Base-by-base conservation (phyloP, 2,329 filamentous ascomycete genomes). In the Penicillium psychrosexuale region DNA sequence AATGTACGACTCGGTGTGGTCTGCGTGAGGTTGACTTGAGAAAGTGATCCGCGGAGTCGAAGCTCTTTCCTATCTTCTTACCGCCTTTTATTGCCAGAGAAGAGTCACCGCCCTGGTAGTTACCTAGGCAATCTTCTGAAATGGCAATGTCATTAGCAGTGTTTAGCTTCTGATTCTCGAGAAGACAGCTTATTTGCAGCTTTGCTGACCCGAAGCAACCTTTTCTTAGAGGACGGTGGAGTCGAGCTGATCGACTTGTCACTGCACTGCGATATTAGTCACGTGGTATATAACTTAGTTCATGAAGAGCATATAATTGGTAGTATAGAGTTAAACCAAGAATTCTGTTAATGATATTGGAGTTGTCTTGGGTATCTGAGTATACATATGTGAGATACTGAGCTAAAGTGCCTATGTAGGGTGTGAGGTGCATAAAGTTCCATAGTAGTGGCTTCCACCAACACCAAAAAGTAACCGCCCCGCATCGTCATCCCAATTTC, bases 401-500 rank as follows among this genome's bases (percentile, higher is more conserved):
- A 8, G 15, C 12, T 15, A 24, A 13, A 44, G 8, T 34, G 1
- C 28, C 28, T 8, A 3, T 7, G 15, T 19, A 13, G 22, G 15
- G 9, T 52, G 33, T 17, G 13, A 47, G 9, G 9, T 7, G 11
- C n/a, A 17, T 33, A 30, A 28, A 30, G 17, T 34, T 40, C 48
- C 43, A 38, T 53, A 38, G 36, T 55, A 51, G 40, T 52, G 49
- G 47, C 53, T 50, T 46, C 57, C 53, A 40, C 52, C 50, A 47
- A 61, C 50, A 57, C 48, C 53, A 36, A 56, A 47, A 51, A 53
- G 45, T 53, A 54, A 45, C 28, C 59, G 65, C 70, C 69, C 70
- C 69, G 69, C 70, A 68, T 67, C 62, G 59, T 64, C 61, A 62
- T 61, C 63, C 61, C 57, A 65, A 62, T 64, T 66, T 69, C 47